phyloP scores from a whole-genome alignment of 768 basidiomycete genomes.

The Suillus tomentosus region DNA sequence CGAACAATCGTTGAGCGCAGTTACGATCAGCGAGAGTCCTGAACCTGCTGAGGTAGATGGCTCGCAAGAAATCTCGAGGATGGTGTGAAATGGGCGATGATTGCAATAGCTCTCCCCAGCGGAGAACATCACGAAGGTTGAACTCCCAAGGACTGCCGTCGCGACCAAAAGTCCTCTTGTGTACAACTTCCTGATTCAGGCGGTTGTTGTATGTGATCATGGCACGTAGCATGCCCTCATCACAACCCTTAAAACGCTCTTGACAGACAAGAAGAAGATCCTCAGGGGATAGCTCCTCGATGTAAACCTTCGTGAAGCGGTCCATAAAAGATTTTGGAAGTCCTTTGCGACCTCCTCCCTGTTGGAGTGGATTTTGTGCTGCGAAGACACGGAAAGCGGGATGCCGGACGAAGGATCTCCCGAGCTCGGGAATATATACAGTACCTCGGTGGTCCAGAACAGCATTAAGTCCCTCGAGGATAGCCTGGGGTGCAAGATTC shows the following conservation, averaged over 20 bases:
- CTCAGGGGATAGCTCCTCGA: slow-evolving; percentile 76
- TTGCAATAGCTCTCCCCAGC: slow-evolving; percentile 73
- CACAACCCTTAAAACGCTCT: slow-evolving; percentile 66
- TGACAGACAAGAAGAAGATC: slow-evolving; percentile 82
- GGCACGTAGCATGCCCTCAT: slow-evolving; percentile 51
- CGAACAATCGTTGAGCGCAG: slow-evolving; percentile 53
- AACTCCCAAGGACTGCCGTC: slow-evolving; percentile 97
- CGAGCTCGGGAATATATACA: slow-evolving; percentile 94
- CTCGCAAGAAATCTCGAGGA: slow-evolving; percentile 65
- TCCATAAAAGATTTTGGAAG: slow-evolving; percentile 97
- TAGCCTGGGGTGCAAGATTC: slow-evolving; percentile 96
- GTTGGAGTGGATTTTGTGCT: slow-evolving; percentile 93
- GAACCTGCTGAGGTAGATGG: slow-evolving; percentile 86
- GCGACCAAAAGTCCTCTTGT: slow-evolving; percentile 66
- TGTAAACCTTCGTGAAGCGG: slow-evolving; percentile 96
- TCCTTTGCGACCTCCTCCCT: slow-evolving; percentile 97
- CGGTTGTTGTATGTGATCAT: slow-evolving; percentile 86
- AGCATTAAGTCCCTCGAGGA: slow-evolving; percentile 96
- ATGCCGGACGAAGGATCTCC: slow-evolving; percentile 84
- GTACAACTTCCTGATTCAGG: slow-evolving; percentile 66
- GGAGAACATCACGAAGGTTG: slow-evolving; percentile 91
- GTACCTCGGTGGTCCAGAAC: slow-evolving; percentile 94
- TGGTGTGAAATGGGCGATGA: slow-evolving; percentile 36
- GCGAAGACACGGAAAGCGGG: slow-evolving; percentile 97
- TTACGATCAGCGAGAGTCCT: slow-evolving; percentile 68